Conservation (phyloP, 352 stramenopile species). For the Sclerospora graminicola region DNA sequence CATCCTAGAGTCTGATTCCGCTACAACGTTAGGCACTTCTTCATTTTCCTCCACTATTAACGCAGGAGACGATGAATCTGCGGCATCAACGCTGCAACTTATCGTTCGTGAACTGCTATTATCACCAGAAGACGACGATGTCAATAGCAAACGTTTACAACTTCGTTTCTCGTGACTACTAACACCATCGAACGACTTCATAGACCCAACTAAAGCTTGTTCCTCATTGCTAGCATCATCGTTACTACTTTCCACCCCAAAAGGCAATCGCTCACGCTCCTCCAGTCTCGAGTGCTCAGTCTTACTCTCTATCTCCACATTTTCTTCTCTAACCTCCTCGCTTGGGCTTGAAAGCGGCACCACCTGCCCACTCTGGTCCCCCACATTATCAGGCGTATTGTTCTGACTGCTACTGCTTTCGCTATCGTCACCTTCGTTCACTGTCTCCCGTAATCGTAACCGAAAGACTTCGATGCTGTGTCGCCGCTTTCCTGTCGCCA, state of each 20-base stretch:
- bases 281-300: neutral
- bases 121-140: slow-evolving; percentile 15
- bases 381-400: slow-evolving; percentile 12
- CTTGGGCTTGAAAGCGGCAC: neutral
- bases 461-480: slow-evolving; percentile 61
- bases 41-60: too few species aligned
- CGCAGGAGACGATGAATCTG: slow-evolving; percentile 5
- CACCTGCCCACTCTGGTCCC: slow-evolving; percentile 7
- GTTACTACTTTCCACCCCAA: slow-evolving; percentile 10
- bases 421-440: slow-evolving; percentile 44
- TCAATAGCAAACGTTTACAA: slow-evolving; percentile 2
- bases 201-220: slow-evolving; percentile 6
- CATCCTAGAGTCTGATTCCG: slow-evolving; percentile 8
- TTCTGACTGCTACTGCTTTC: slow-evolving; percentile 6
- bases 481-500: slow-evolving; percentile 15
- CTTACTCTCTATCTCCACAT: neutral
- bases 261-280: neutral
- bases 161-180: slow-evolving; percentile 3
- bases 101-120: slow-evolving; percentile 23
- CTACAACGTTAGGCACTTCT: slow-evolving; percentile 9
- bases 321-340: neutral
- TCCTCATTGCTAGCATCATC: slow-evolving; percentile 16
- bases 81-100: slow-evolving; percentile 25
- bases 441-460: slow-evolving; percentile 48
- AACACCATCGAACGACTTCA: slow-evolving; percentile 14